phyloP scores from a whole-genome alignment of 1,139 yeast species.

The Meyerozyma sp. region DNA sequence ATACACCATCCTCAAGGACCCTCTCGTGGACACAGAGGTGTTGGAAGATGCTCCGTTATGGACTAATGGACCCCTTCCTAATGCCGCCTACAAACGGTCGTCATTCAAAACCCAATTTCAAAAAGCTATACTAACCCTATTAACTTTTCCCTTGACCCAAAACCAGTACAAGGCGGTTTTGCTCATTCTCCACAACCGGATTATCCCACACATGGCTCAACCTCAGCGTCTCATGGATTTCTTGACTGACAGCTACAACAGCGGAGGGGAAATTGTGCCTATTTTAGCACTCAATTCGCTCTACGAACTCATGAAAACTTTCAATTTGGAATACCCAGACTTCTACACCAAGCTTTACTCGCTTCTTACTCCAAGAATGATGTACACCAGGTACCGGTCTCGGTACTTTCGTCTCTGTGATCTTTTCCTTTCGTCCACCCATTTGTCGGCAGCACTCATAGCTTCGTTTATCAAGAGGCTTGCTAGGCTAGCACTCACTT shows the following conservation, averaged over 20 bases:
- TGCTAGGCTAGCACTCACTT: conserved; percentile 68
- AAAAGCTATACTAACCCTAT: conserved; percentile 54
- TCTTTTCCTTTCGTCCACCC: conserved; percentile 80
- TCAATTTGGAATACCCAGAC: conserved; percentile 89
- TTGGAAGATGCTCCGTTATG: conserved; percentile 31
- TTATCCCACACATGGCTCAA: conserved; percentile 74
- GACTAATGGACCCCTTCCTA: conserved; percentile 43
- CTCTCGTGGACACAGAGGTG: conserved; percentile 20
- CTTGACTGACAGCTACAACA: conserved; percentile 75
- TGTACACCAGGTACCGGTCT: conserved; percentile 77
- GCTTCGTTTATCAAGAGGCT: conserved; percentile 87
- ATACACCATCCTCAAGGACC: conserved; percentile 31
- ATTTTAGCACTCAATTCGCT: conserved; percentile 83
- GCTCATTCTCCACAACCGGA: conserved; percentile 70
- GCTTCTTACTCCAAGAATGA: conserved; percentile 66
- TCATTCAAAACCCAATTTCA: conserved; percentile 67
- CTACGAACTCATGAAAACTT: conserved; percentile 75
- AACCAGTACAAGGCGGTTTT: conserved; percentile 68
- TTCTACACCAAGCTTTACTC: conserved; percentile 81
- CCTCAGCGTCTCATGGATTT: conserved; percentile 91
- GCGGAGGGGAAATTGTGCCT: conserved; percentile 60
- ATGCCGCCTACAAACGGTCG: conserved; percentile 47
- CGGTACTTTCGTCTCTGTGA: conserved; percentile 87
- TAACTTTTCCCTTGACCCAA: conserved; percentile 45
- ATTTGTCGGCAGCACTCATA: conserved; percentile 73